phyloP scores from a whole-genome alignment of 768 basidiomycete species.

The Pholiota molesta region DNA sequence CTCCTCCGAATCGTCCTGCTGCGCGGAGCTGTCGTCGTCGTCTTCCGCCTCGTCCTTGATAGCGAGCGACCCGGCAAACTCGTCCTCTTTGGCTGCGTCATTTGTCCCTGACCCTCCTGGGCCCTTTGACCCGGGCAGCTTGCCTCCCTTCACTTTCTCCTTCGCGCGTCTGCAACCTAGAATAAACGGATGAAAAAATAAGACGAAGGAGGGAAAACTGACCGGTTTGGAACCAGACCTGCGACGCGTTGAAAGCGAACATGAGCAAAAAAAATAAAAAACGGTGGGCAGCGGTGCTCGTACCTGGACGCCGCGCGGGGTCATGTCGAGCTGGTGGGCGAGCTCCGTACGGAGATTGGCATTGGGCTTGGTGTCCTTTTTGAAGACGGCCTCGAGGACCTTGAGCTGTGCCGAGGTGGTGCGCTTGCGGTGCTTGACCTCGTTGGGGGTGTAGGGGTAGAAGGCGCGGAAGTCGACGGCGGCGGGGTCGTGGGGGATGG shows the following conservation, averaged over 20 bases:
- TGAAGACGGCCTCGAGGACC: conserved; percentile 87
- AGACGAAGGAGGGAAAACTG: conserved; percentile 18
- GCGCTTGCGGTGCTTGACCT: conserved; percentile 92
- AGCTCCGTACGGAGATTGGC: conserved; percentile 77
- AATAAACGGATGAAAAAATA: conserved; percentile 12
- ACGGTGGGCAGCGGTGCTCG: conserved; percentile 25
- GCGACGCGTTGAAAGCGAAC: conserved; percentile 22
- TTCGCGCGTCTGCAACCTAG: conserved; percentile 68
- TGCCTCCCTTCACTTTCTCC: conserved; percentile 71
- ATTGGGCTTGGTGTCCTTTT: conserved; percentile 90
- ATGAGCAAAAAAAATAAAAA: conserved; percentile 6
- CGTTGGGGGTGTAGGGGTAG: conserved; percentile 87
- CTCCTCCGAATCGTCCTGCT: conserved; percentile 18
- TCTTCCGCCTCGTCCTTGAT: conserved; percentile 21
- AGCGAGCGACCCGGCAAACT: conserved; percentile 9
- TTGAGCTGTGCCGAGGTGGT: conserved; percentile 89
- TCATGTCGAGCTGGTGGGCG: conserved; percentile 86
- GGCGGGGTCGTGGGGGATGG: conserved; percentile 61
- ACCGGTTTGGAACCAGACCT: conserved; percentile 97
- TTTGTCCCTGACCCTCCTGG: conserved; percentile 17
- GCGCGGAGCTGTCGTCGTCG: neutral
- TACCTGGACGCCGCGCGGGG: conserved; percentile 93
- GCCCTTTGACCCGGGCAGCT: conserved; percentile 28
- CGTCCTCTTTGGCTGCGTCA: conserved; percentile 27
- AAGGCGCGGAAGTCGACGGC: conserved; percentile 81